Conservation (phyloP, 106 monocot genomes). For the Posidonia australis region DNA sequence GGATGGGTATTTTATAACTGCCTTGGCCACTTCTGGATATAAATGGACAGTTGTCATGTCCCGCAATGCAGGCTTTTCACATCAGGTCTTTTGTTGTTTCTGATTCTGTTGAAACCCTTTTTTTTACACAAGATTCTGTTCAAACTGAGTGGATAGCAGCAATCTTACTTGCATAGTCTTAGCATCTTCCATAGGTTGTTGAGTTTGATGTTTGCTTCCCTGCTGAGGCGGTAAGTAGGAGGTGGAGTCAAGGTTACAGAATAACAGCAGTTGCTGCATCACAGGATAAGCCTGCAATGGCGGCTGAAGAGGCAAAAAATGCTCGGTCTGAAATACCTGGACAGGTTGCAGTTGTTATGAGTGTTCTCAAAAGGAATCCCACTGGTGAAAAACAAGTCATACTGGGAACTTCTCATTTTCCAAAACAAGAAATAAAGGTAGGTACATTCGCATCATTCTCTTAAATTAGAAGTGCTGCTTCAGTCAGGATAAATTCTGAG, state of each 20-base stretch:
- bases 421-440: too few species aligned
- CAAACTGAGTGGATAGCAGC: background rate
- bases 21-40: background rate
- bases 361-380: background rate
- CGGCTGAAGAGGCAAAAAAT: background rate
- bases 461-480: too few species aligned
- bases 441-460: too few species aligned
- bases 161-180: background rate
- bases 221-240: background rate
- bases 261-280: constrained; percentile 1
- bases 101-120: too few species aligned
- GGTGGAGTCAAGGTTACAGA: constrained; percentile 3
- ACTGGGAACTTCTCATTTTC: background rate
- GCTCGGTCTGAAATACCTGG: background rate
- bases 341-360: background rate
- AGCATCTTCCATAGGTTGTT: background rate
- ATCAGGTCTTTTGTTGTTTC: background rate
- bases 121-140: too few species aligned
- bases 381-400: background rate
- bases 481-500: too few species aligned
- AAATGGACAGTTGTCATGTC: constrained; percentile 6
- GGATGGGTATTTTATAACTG: background rate
- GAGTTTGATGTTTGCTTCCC: constrained; percentile 7
- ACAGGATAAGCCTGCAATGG: too few species aligned
- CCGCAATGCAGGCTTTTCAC: background rate